Evolutionary conservation across 2,329 filamentous ascomycete genomes (phyloP).

Genomic region (Zymoseptoria tritici): DNA sequence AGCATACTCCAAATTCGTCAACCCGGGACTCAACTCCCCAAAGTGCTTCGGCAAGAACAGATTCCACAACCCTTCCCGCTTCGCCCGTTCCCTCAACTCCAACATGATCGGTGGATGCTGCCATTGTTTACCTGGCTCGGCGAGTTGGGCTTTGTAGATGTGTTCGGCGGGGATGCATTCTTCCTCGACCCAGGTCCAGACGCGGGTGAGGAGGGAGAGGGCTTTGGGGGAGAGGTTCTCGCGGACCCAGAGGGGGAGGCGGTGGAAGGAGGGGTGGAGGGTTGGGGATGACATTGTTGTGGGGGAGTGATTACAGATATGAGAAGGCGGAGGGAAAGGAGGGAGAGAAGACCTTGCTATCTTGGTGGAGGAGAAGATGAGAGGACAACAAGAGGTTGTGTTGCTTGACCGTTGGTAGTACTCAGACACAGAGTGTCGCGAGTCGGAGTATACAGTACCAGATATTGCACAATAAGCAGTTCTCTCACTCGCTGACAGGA

Average conservation of each 20-base stretch:
- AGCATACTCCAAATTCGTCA: constrained; percentile 41
- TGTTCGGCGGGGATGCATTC: constrained; percentile 20
- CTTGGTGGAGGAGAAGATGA: too few species aligned
- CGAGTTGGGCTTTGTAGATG: constrained; percentile 18
- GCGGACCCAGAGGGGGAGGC: constrained; percentile 17
- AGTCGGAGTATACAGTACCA: too few species aligned
- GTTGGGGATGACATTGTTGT: background rate
- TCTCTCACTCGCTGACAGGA: background rate
- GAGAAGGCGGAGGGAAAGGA: too few species aligned
- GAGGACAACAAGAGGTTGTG: too few species aligned
- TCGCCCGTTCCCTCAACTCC: constrained; percentile 16
- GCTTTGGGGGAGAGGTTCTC: constrained; percentile 21
- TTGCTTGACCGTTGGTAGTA: too few species aligned
- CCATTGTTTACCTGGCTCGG: constrained; percentile 13
- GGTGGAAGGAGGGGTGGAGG: constrained; percentile 14
- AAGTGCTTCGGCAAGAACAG: constrained; percentile 21
- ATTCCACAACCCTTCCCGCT: constrained; percentile 18
- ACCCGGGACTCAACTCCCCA: constrained; percentile 33
- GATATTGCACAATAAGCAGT: too few species aligned
- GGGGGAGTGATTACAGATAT: too few species aligned
- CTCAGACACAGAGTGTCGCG: too few species aligned
- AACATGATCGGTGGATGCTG: constrained; percentile 16
- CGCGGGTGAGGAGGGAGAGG: constrained; percentile 15
- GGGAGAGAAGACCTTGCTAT: too few species aligned
- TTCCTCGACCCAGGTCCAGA: constrained; percentile 19